These are phyloP conservation scores for Sclerotinia nivalis DNA, from an alignment of 2,329 filamentous ascomycete genomes.

Conservation along the genomic window DNA sequence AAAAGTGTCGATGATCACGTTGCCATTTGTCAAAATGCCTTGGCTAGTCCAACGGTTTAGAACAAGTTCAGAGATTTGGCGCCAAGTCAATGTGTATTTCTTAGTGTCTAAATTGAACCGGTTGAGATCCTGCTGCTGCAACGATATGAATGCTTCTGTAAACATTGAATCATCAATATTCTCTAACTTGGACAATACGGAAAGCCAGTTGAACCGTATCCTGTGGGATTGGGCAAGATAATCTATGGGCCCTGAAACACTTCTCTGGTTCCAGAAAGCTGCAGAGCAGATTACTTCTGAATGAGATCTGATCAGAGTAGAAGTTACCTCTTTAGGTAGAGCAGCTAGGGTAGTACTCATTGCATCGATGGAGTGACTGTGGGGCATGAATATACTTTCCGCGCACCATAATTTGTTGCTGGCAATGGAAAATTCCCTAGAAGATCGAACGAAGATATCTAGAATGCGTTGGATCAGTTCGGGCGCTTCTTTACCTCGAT, in stretches of 20 bases:
- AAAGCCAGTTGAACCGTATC: slow-evolving; percentile 30
- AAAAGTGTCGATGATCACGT: slow-evolving; percentile 20
- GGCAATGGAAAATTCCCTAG: not conserved
- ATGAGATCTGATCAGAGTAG: slow-evolving; percentile 20
- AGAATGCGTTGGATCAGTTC: not conserved
- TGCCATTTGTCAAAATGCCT: slow-evolving; percentile 23
- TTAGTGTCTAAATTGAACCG: not conserved
- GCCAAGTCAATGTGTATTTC: slow-evolving; percentile 13
- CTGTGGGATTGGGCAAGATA: slow-evolving; percentile 10
- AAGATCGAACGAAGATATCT: not conserved
- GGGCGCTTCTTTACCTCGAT: not conserved
- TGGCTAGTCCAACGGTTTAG: slow-evolving; percentile 34
- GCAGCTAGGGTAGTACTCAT: slow-evolving; percentile 28
- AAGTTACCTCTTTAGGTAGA: slow-evolving; percentile 21
- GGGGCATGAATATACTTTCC: slow-evolving; percentile 18
- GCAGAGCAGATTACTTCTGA: not conserved
- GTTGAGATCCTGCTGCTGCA: slow-evolving; percentile 1
- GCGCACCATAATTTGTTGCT: slow-evolving; percentile 13
- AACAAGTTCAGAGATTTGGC: slow-evolving; percentile 22
- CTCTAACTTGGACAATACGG: slow-evolving; percentile 27
- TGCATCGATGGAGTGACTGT: slow-evolving; percentile 21
- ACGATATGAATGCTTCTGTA: slow-evolving; percentile 20
- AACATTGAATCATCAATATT: slow-evolving; percentile 25
- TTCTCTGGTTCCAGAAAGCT: not conserved
- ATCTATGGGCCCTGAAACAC: not conserved